These are phyloP conservation scores for Trichomonas vaginalis DNA, from an alignment of 208 protist species.

Conservation along the genomic window DNA sequence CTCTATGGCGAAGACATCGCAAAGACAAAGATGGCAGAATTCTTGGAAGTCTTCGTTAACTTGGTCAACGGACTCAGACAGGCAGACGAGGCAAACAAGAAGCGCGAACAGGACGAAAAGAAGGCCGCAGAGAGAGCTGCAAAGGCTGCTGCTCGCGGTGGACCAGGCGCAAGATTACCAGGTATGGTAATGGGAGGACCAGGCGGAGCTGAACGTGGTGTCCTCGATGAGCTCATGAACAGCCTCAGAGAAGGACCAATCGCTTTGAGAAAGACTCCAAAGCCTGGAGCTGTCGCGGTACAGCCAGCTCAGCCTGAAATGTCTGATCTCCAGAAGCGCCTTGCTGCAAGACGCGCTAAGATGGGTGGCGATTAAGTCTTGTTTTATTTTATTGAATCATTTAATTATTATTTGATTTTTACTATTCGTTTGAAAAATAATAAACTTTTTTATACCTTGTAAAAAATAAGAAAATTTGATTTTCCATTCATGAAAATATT, in stretches of 20 bases:
- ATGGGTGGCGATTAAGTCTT: too few relatives aligned
- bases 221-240: not conserved
- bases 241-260: not conserved
- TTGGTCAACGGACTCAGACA: not conserved
- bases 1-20: not conserved
- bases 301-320: not conserved
- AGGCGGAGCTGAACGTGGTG: not conserved
- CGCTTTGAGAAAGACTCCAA: not conserved
- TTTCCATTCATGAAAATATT: too few relatives aligned
- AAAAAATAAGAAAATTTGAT: too few relatives aligned
- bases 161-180: not conserved
- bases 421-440: too few relatives aligned
- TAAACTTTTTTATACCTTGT: too few relatives aligned
- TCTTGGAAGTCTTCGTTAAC: not conserved
- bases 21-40: not conserved
- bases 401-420: too few relatives aligned
- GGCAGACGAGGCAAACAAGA: not conserved
- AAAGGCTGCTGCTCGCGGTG: not conserved
- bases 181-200: not conserved
- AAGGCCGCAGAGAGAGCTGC: not conserved
- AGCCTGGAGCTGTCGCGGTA: not conserved
- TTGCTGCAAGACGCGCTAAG: too few relatives aligned
- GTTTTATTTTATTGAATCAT: too few relatives aligned
- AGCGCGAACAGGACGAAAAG: not conserved
- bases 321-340: too few relatives aligned